These are phyloP conservation scores for Kuraishia floccosa DNA, from an alignment of 805 yeast genomes.

Conservation along the genomic window DNA sequence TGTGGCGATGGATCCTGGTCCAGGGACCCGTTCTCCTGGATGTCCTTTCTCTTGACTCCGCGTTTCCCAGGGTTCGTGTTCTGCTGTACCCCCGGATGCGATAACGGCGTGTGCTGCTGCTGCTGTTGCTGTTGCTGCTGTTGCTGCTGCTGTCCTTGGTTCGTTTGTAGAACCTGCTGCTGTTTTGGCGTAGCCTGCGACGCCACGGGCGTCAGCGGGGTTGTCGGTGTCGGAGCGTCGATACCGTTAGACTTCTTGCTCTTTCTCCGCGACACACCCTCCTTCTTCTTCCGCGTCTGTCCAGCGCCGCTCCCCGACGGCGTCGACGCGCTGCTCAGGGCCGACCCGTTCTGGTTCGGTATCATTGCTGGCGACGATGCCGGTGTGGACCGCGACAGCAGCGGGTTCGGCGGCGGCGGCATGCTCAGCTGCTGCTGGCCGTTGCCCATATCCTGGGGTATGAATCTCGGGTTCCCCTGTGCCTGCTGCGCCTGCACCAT, in stretches of 20 bases:
- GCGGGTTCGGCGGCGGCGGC: conserved; percentile 15
- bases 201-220: conserved; percentile 20
- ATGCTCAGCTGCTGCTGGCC: conserved; percentile 5
- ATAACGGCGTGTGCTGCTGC: no score
- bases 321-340: conserved; percentile 5
- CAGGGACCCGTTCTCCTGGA: background rate
- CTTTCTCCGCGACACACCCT: conserved; percentile 10
- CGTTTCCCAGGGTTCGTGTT: conserved; percentile 5
- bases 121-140: conserved; percentile 3
- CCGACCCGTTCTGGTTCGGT: conserved; percentile 4
- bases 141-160: conserved; percentile 1
- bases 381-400: conserved; percentile 8
- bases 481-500: conserved; percentile 2
- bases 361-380: conserved; percentile 9
- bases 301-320: conserved; percentile 5
- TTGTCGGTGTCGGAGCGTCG: conserved; percentile 30
- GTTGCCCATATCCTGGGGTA: background rate
- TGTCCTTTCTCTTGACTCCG: conserved; percentile 6
- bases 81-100: no score
- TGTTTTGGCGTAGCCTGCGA: conserved; percentile 5
- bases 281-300: conserved; percentile 15
- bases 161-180: conserved; percentile 2
- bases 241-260: conserved; percentile 12
- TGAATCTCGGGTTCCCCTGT: background rate
- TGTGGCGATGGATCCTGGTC: no score